phyloP scores from a whole-genome alignment of 1,284 basidiomycete genomes.

The Cryptococcus sp. region DNA sequence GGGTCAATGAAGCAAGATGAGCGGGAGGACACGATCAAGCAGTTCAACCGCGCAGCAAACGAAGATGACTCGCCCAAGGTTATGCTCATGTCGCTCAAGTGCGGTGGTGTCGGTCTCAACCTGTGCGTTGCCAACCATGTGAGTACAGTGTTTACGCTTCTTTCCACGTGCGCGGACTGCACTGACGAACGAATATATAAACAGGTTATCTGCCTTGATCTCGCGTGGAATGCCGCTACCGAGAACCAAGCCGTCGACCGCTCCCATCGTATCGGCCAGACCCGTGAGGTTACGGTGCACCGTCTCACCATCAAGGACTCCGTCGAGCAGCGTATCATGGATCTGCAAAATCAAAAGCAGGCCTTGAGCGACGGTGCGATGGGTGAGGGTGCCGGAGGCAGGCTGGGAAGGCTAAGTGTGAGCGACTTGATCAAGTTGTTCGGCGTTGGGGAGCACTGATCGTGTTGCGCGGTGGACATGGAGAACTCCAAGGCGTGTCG shows the following conservation, averaged over 20 bases:
- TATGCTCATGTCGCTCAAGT: conserved; percentile 50
- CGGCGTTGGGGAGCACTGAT: not conserved
- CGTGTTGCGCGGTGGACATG: not conserved
- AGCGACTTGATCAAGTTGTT: conserved; percentile 31
- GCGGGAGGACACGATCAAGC: conserved; percentile 35
- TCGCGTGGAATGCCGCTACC: conserved; percentile 49
- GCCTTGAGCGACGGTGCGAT: conserved; percentile 47
- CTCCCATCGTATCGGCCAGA: conserved; percentile 88
- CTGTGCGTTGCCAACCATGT: conserved; percentile 42
- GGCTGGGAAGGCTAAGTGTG: conserved; percentile 27
- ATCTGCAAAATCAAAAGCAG: conserved; percentile 33
- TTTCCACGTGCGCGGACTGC: not conserved
- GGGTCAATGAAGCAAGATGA: conserved; percentile 42
- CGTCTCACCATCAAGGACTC: conserved; percentile 60
- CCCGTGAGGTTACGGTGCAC: conserved; percentile 75
- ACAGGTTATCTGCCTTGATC: conserved; percentile 37
- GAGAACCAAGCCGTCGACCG: conserved; percentile 47
- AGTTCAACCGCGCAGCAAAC: conserved; percentile 31
- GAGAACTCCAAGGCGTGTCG: not conserved
- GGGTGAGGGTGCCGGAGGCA: conserved; percentile 46
- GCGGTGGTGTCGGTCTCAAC: conserved; percentile 45
- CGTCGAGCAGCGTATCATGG: conserved; percentile 47
- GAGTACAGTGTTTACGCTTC: conserved; percentile 10
- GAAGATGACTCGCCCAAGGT: conserved; percentile 30
- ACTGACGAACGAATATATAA: not conserved